These are phyloP conservation scores for Penicillium taxi DNA, from an alignment of 495 filamentous ascomycete species.

Conservation along the genomic window DNA sequence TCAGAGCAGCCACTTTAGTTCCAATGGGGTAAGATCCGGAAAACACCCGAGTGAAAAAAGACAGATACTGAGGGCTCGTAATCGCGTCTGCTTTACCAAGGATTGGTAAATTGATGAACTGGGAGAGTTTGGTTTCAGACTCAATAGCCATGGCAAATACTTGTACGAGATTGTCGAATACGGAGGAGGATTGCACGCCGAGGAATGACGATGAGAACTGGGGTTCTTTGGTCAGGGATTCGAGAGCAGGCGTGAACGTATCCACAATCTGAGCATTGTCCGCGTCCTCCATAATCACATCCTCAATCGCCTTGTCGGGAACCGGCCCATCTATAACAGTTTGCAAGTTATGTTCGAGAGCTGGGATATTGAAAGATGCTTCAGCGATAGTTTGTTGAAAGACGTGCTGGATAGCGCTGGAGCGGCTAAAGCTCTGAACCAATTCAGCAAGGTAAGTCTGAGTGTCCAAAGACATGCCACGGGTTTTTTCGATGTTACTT, in stretches of 20 bases:
- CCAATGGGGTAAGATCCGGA: constrained; percentile 60
- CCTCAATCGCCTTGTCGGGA: constrained; percentile 33
- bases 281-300: constrained; percentile 45
- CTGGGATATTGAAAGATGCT: constrained; percentile 55
- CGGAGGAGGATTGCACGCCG: constrained; percentile 24
- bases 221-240: constrained; percentile 25
- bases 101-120: constrained; percentile 51
- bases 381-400: constrained; percentile 53
- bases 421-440: constrained; percentile 53
- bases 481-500: constrained; percentile 24
- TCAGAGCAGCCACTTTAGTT: constrained; percentile 59
- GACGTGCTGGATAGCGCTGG: constrained; percentile 43
- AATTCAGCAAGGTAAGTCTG: constrained; percentile 56
- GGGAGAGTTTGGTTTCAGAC: constrained; percentile 40
- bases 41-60: constrained; percentile 70
- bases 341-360: constrained; percentile 62
- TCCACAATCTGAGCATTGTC: constrained; percentile 29
- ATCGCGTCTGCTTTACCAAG: constrained; percentile 48
- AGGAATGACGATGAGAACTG: constrained; percentile 31
- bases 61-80: constrained; percentile 58
- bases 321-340: constrained; percentile 49
- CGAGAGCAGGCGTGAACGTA: constrained; percentile 30
- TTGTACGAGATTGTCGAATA: constrained; percentile 50
- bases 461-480: constrained; percentile 37
- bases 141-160: constrained; percentile 54